A percentile compares a stretch with the other conserved stretches of the same genome.
These are phyloP conservation scores for Parastagonospora avenae DNA, from an alignment of 2,329 filamentous ascomycete genomes.

Conservation along the genomic window DNA sequence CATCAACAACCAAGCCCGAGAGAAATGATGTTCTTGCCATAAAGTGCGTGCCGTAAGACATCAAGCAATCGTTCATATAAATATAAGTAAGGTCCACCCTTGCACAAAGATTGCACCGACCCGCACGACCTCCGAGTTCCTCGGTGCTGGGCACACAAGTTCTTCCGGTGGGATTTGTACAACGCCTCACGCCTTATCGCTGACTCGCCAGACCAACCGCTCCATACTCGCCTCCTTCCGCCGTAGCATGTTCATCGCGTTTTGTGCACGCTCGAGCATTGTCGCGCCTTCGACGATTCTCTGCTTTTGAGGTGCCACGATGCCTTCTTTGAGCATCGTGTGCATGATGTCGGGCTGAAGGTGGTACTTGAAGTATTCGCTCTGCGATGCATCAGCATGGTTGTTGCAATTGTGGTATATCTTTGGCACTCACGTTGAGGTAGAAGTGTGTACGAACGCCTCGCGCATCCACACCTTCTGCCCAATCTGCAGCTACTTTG, in stretches of 20 bases:
- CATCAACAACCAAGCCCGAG: too few species aligned
- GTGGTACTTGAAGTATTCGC: constrained; percentile 61
- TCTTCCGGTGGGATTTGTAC: not conserved
- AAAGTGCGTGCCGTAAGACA: too few species aligned
- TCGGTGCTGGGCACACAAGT: not conserved
- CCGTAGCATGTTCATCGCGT: constrained; percentile 51
- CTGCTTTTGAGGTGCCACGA: constrained; percentile 51
- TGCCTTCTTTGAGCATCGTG: constrained; percentile 47
- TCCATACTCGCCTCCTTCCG: constrained; percentile 53
- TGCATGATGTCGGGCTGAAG: constrained; percentile 63
- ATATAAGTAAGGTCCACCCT: too few species aligned
- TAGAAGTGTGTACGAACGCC: constrained; percentile 65
- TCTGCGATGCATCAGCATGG: constrained; percentile 45
- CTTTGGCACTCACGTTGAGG: constrained; percentile 47
- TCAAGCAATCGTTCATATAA: too few species aligned
- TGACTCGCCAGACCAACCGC: constrained; percentile 49
- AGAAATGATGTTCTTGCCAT: too few species aligned
- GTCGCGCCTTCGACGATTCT: constrained; percentile 50
- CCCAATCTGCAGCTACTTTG: constrained; percentile 54
- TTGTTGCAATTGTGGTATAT: not conserved
- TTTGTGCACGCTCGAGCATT: constrained; percentile 50
- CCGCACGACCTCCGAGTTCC: too few species aligned
- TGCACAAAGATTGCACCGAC: too few species aligned
- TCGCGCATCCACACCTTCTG: constrained; percentile 56
- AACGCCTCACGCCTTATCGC: constrained; percentile 20